Evolutionary conservation across 2,329 filamentous ascomycete species (phyloP).

Genomic region (Pseudogymnoascus sp.): DNA sequence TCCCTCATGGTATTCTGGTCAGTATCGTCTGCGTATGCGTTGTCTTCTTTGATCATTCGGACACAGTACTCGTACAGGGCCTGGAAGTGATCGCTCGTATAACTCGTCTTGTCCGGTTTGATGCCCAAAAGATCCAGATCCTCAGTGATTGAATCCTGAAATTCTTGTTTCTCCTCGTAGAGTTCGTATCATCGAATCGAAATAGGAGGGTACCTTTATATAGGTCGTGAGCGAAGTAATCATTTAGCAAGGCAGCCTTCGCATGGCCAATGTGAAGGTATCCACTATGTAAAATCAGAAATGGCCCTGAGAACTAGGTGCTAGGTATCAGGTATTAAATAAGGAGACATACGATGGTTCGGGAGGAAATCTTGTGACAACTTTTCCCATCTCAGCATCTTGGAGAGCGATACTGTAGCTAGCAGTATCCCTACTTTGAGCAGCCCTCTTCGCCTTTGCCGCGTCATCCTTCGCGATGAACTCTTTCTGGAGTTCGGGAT

Average conservation of each 20-base stretch:
- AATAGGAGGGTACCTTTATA: constrained; percentile 88
- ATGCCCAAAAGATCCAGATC: constrained; percentile 89
- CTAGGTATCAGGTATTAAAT: background rate
- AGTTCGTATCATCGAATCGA: constrained; percentile 96
- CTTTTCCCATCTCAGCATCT: constrained; percentile 71
- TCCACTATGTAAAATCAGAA: constrained; percentile 39
- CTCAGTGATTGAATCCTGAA: constrained; percentile 86
- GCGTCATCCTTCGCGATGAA: constrained; percentile 63
- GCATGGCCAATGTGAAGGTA: constrained; percentile 95
- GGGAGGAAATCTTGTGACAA: constrained; percentile 86
- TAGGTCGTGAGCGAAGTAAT: constrained; percentile 92
- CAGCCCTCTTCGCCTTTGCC: constrained; percentile 62
- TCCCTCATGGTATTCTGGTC: constrained; percentile 80
- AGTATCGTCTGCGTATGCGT: constrained; percentile 93
- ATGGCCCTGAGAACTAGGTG: background rate
- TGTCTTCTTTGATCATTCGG: constrained; percentile 71
- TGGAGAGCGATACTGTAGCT: constrained; percentile 85
- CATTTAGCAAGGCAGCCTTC: constrained; percentile 87
- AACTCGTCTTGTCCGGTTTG: constrained; percentile 76
- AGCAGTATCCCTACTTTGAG: constrained; percentile 67
- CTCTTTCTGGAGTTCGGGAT: constrained; percentile 67
- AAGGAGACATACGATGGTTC: constrained; percentile 70
- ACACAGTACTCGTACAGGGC: constrained; percentile 82
- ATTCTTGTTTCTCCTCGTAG: constrained; percentile 93
- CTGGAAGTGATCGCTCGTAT: constrained; percentile 94